Base-by-base conservation (phyloP, 108 stramenopile genomes). In the Skeletonema costatum region DNA sequence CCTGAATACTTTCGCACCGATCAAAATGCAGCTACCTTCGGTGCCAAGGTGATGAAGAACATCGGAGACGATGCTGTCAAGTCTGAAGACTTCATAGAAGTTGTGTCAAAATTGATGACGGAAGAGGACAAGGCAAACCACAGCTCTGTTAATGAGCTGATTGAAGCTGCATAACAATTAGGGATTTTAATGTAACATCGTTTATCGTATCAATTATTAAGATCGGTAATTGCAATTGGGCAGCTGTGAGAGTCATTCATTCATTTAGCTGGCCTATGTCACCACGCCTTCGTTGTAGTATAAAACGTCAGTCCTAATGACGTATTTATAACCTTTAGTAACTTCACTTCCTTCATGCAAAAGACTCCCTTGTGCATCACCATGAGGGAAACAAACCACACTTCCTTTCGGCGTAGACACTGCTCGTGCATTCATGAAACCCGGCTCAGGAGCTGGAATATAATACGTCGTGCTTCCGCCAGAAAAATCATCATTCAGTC, bases 1-100 rank as follows among this genome's bases (percentile, higher is more conserved):
- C 93, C 93, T 19, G 89, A 89, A 63, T 90, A 87, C 68, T 93
- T 93, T 63, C 78, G 78, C 4, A 83, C 78, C 7, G 87, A 87
- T 63, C 82, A 90, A 19, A 86, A 87, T 51, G 83, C 93, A 32
- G 93, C 93, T 3, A 59, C 13, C 35, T 90, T 93, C 68, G 89
- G 82, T 48, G 81, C 73, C 39, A 77, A 83, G 62, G 85, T 93
- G n/a, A 50, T 93, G 53, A 84, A 86, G 60, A 71, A 66, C 21
- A 83, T 83, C 39, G 90, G 89, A 4, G 83, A 71, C 30, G 84
- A 87, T 38, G 87, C 87, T 6, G 25, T 53, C 32, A 32, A 33
- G 29, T 77, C 86, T 35, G 78, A 78, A 3, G 77, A 77, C 11
- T 83, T 84, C 21, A 38, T 87, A 13, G 73, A 69, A 29, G 77